These are phyloP conservation scores for Cryphonectria nitschkei DNA, from an alignment of 2,329 filamentous ascomycete species.

Conservation along the genomic window DNA sequence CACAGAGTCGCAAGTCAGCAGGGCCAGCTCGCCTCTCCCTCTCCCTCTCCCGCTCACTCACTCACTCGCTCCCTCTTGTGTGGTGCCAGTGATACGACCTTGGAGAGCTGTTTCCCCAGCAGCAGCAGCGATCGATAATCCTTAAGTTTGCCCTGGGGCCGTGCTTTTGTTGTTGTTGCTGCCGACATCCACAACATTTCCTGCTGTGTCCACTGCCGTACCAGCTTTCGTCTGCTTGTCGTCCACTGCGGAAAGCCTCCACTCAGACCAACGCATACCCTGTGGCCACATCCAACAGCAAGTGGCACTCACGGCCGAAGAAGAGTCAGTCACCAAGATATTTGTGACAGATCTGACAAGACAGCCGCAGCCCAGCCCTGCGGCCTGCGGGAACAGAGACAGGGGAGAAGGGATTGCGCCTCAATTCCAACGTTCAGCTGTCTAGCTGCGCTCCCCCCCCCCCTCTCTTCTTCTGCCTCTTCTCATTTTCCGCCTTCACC, in stretches of 20 bases:
- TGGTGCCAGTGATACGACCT: neutral
- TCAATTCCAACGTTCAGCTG: constrained; percentile 10
- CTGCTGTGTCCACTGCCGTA: constrained; percentile 2
- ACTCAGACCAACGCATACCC: neutral
- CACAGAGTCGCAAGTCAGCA: neutral
- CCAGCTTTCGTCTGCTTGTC: neutral
- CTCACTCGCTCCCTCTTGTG: neutral
- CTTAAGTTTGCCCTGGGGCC: neutral
- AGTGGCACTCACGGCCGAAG: neutral
- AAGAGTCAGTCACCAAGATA: neutral
- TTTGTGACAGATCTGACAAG: constrained; percentile 18
- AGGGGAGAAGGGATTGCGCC: constrained; percentile 9
- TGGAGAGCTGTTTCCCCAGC: neutral
- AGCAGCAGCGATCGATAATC: neutral
- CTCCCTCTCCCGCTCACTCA: neutral
- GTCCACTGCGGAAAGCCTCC: neutral
- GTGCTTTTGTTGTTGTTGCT: neutral
- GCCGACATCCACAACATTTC: neutral
- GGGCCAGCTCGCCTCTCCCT: neutral
- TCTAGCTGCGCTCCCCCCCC: neutral
- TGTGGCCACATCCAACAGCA: neutral
- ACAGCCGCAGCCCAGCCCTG: neutral
- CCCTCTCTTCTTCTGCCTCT: no score
- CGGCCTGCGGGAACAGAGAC: neutral
- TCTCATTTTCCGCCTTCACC: neutral